Conservation (phyloP, 257 asterid genomes). For the Craterostigma plantagineum region DNA sequence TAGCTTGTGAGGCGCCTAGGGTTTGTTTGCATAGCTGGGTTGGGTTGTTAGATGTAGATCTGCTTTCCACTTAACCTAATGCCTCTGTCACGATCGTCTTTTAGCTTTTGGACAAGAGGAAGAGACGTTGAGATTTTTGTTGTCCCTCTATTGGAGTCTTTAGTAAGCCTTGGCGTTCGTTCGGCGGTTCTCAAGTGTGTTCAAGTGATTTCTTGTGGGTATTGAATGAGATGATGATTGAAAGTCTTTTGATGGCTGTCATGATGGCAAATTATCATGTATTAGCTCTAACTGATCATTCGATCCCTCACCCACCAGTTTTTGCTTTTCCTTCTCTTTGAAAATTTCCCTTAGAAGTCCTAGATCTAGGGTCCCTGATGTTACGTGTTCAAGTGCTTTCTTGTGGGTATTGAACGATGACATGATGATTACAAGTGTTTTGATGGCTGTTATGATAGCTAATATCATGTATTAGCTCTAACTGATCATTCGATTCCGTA, state of each 20-base stretch:
- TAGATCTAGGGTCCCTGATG: neutral
- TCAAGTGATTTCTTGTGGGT: neutral
- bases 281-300: constrained; percentile 27
- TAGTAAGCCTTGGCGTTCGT: too few species aligned
- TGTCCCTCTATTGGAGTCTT: too few species aligned
- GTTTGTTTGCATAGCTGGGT: too few species aligned
- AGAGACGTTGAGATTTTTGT: too few species aligned
- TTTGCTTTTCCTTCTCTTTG: neutral
- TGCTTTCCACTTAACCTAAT: too few species aligned
- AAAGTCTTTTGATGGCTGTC: constrained; percentile 10
- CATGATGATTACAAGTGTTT: constrained; percentile 10
- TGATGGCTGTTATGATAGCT: constrained; percentile 18
- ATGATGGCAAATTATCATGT: constrained; percentile 21
- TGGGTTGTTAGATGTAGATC: too few species aligned
- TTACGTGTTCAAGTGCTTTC: neutral
- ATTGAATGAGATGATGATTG: constrained; percentile 14
- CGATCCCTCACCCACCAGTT: neutral
- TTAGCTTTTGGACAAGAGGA: too few species aligned
- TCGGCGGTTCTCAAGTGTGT: too few species aligned
- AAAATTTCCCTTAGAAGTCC: neutral
- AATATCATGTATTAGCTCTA: constrained; percentile 27
- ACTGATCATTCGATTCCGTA: constrained; percentile 12
- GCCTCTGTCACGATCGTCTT: too few species aligned
- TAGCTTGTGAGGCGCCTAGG: too few species aligned
- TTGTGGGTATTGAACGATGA: constrained; percentile 10